Conservation (phyloP, 1,284 basidiomycete species). For the Moesziomyces sp. region DNA sequence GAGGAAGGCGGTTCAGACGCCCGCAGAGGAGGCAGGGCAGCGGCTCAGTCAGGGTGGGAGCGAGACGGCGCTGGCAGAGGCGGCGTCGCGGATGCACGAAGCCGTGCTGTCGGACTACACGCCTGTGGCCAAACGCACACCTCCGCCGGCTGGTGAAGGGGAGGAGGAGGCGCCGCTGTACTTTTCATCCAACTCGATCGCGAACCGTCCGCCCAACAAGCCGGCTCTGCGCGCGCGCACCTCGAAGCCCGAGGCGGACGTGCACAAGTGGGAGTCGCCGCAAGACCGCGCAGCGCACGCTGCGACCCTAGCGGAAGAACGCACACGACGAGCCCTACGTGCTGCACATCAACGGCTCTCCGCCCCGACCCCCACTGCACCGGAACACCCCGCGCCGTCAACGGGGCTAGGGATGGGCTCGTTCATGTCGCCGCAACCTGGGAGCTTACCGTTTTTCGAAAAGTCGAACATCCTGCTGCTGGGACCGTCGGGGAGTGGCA, state of each 20-base stretch:
- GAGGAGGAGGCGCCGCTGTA: slow-evolving; percentile 18
- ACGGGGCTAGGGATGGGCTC: too few relatives aligned
- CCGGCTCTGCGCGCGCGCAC: not conserved
- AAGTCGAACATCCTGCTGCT: slow-evolving; percentile 85
- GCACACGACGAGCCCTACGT: slow-evolving; percentile 22
- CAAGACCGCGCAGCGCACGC: slow-evolving; percentile 22
- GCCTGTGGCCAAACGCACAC: not conserved
- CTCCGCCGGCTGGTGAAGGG: slow-evolving; percentile 9
- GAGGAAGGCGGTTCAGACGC: slow-evolving; percentile 15
- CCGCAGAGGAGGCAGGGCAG: slow-evolving; percentile 24
- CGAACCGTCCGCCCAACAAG: not conserved
- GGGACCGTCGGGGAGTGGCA: slow-evolving; percentile 73
- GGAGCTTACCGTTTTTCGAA: slow-evolving; percentile 72
- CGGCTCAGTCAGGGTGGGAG: not conserved
- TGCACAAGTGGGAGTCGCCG: slow-evolving; percentile 22
- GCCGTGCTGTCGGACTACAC: slow-evolving; percentile 23
- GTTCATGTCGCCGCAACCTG: slow-evolving; percentile 20
- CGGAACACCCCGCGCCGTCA: not conserved
- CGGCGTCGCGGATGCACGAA: slow-evolving; percentile 15
- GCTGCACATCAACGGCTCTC: slow-evolving; percentile 13
- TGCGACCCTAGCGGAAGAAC: slow-evolving; percentile 25
- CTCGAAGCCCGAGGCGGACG: not conserved
- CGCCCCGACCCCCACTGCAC: not conserved
- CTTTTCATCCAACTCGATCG: slow-evolving; percentile 26
- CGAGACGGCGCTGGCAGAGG: slow-evolving; percentile 17